Evolutionary conservation across 129 eudicot species (phyloP).

Genomic region (Centrapalus pauciflorus): DNA sequence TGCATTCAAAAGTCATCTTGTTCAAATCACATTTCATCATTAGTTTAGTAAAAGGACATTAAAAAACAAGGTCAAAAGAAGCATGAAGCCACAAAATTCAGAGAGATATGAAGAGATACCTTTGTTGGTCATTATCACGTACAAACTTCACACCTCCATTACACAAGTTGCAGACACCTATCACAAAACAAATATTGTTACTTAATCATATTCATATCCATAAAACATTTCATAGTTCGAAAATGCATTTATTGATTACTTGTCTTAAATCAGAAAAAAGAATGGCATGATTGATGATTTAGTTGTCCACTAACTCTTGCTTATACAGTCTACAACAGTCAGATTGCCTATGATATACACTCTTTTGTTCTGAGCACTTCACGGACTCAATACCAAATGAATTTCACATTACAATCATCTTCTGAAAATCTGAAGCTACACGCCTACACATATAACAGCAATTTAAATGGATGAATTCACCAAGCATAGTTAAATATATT

Average conservation of each 20-base stretch:
- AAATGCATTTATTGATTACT: not conserved
- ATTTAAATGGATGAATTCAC: not conserved
- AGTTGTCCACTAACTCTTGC: not conserved
- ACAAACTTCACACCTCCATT: conserved; percentile 98
- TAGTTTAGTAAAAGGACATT: no score
- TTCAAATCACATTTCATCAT: no score
- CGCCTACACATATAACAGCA: not conserved
- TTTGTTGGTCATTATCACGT: conserved; percentile 69
- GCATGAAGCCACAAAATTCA: not conserved
- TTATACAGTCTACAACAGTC: not conserved
- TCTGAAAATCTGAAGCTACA: not conserved
- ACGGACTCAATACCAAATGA: not conserved
- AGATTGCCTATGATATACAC: not conserved
- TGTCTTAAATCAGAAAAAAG: not conserved
- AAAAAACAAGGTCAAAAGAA: not conserved
- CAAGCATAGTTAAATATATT: not conserved
- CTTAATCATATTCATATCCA: not conserved
- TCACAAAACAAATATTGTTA: conserved; percentile 5
- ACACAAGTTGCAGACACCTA: conserved; percentile 97
- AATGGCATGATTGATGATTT: conserved; percentile 1
- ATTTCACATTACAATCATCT: not conserved
- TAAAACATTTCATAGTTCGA: not conserved
- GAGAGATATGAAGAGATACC: conserved; percentile 39
- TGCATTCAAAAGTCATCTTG: no score
- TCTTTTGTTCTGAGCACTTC: not conserved